phyloP scores from a whole-genome alignment of 2,329 filamentous ascomycete species.

The Fusarium verrucosum region DNA sequence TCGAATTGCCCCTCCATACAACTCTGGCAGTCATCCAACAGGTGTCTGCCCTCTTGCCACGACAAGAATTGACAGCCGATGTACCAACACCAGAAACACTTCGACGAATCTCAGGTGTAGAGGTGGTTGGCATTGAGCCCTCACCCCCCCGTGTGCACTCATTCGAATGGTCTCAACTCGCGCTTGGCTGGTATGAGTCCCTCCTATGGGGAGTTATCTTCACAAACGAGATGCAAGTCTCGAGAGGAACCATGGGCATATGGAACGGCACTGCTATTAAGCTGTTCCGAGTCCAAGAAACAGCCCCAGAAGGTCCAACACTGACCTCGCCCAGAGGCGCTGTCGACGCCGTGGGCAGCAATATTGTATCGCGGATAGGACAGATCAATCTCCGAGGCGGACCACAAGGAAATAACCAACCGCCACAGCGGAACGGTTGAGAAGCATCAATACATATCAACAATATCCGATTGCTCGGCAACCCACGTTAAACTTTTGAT shows the following conservation, averaged over 20 bases:
- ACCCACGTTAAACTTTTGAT: background rate
- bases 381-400: conserved; percentile 75
- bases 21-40: conserved; percentile 80
- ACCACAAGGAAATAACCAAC: conserved; percentile 37
- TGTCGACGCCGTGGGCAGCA: conserved; percentile 91
- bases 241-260: conserved; percentile 86
- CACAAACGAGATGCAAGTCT: conserved; percentile 85
- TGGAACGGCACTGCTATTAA: conserved; percentile 93
- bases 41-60: conserved; percentile 65
- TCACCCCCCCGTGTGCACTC: conserved; percentile 81
- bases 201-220: conserved; percentile 95
- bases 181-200: conserved; percentile 95
- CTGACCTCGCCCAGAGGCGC: conserved; percentile 87
- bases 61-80: conserved; percentile 57
- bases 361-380: conserved; percentile 86
- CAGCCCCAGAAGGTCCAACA: conserved; percentile 79
- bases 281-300: conserved; percentile 90
- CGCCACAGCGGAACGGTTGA: conserved; percentile 32
- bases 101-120: conserved; percentile 66
- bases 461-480: background rate
- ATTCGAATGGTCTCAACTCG: conserved; percentile 92
- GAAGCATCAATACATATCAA: background rate
- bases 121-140: conserved; percentile 77
- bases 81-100: conserved; percentile 58
- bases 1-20: conserved; percentile 87